These are phyloP conservation scores for Fibroporia radiculosa DNA, from an alignment of 768 basidiomycete genomes.

Conservation along the genomic window DNA sequence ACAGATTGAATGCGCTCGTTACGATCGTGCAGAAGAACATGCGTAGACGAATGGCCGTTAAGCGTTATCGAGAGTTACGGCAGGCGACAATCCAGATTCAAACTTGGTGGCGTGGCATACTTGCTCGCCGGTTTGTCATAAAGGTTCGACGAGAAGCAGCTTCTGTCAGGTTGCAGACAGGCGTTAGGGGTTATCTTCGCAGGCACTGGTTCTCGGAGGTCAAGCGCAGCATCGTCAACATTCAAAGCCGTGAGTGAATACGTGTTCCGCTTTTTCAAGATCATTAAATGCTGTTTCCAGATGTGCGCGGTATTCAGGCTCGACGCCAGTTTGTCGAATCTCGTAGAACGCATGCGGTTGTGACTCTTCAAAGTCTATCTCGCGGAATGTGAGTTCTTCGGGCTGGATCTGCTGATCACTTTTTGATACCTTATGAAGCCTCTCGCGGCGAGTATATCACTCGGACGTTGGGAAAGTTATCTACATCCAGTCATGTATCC, in stretches of 20 bases:
- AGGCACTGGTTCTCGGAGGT: slow-evolving; percentile 60
- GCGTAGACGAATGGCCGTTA: slow-evolving; percentile 76
- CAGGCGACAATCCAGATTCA: slow-evolving; percentile 78
- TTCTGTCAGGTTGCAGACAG: slow-evolving; percentile 70
- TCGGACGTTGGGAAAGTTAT: slow-evolving; percentile 66
- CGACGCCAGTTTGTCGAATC: slow-evolving; percentile 52
- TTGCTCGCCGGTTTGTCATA: slow-evolving; percentile 66
- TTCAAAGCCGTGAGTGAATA: slow-evolving; percentile 76
- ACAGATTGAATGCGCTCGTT: slow-evolving; percentile 82
- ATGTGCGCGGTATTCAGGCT: slow-evolving; percentile 66
- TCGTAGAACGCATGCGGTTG: slow-evolving; percentile 53
- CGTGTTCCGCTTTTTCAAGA: neutral
- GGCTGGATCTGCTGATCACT: slow-evolving; percentile 3
- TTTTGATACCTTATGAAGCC: slow-evolving; percentile 27
- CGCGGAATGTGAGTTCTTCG: slow-evolving; percentile 81
- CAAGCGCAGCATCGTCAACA: slow-evolving; percentile 50
- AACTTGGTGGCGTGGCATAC: slow-evolving; percentile 88
- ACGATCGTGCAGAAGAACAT: slow-evolving; percentile 98
- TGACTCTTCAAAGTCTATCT: slow-evolving; percentile 70
- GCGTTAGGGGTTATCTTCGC: slow-evolving; percentile 65
- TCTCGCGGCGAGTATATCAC: slow-evolving; percentile 45
- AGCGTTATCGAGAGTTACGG: slow-evolving; percentile 67
- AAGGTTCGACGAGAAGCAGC: slow-evolving; percentile 65
- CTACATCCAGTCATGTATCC: slow-evolving; percentile 85
- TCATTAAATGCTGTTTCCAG: slow-evolving; percentile 30